phyloP scores from a whole-genome alignment of 495 filamentous ascomycete species.

The Sphaerosporella brunnea region DNA sequence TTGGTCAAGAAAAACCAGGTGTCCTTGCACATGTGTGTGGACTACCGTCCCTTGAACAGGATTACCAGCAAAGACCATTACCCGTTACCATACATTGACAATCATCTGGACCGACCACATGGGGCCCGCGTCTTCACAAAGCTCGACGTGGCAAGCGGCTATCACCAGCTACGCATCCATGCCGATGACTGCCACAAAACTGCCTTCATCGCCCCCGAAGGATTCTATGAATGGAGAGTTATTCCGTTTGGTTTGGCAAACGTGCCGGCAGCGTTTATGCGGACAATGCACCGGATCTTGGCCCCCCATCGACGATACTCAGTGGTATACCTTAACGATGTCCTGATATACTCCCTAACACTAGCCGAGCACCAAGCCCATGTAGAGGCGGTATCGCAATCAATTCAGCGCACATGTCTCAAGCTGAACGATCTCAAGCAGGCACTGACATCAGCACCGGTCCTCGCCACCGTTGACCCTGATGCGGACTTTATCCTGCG shows the following conservation, averaged over 20 bases:
- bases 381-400: slow-evolving; percentile 9
- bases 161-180: neutral
- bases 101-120: slow-evolving; percentile 26
- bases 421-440: slow-evolving; percentile 25
- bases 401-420: slow-evolving; percentile 7
- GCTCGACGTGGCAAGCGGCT: slow-evolving; percentile 23
- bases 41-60: slow-evolving; percentile 33
- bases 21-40: slow-evolving; percentile 29
- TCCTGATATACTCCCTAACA: slow-evolving; percentile 23
- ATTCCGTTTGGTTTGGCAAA: neutral
- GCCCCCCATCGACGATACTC: neutral
- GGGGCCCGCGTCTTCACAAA: slow-evolving; percentile 31
- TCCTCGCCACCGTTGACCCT: neutral
- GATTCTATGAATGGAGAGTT: neutral
- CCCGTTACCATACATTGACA: slow-evolving; percentile 32
- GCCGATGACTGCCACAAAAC: neutral
- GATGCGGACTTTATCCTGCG: neutral
- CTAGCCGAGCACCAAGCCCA: no score
- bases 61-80: no score
- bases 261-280: neutral
- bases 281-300: neutral
- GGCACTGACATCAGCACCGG: no score
- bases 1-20: neutral
- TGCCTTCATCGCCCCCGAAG: neutral
- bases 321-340: slow-evolving; percentile 24